These are phyloP conservation scores for Prinsepia uniflora DNA, from an alignment of 306 rosid genomes.

Conservation along the genomic window DNA sequence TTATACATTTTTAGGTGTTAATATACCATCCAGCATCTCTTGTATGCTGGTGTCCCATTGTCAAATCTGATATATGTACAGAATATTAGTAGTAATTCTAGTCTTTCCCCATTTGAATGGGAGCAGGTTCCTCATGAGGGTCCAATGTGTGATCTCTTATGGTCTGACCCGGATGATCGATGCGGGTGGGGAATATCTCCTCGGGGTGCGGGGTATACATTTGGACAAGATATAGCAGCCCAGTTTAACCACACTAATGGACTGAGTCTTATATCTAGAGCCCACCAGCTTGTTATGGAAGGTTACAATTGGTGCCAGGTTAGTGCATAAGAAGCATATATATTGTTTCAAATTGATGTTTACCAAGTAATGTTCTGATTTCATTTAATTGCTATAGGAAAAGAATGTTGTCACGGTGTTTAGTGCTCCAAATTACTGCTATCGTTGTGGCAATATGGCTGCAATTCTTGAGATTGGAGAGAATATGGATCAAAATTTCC, in stretches of 20 bases:
- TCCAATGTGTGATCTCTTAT: slow-evolving; percentile 52
- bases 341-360: slow-evolving; percentile 1
- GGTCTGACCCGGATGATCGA: slow-evolving; percentile 54
- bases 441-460: slow-evolving; percentile 55
- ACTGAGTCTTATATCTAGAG: slow-evolving; percentile 54
- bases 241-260: slow-evolving; percentile 54
- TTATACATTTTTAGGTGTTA: neutral
- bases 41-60: neutral
- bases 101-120: neutral
- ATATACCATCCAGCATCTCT: neutral
- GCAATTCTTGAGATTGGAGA: slow-evolving; percentile 55
- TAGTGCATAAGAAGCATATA: slow-evolving; percentile 12
- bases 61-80: neutral
- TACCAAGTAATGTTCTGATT: slow-evolving; percentile 11
- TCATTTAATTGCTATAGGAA: slow-evolving; percentile 28
- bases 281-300: slow-evolving; percentile 62
- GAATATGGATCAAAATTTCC: slow-evolving; percentile 53
- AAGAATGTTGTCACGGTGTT: slow-evolving; percentile 53
- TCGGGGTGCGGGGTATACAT: slow-evolving; percentile 52
- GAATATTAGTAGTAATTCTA: neutral
- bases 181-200: slow-evolving; percentile 61
- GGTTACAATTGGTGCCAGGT: slow-evolving; percentile 64
- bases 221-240: slow-evolving; percentile 51
- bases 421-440: slow-evolving; percentile 57
- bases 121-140: slow-evolving; percentile 56